Evolutionary conservation across 1,139 yeast species (phyloP).

Genomic region (Pichiaceae sp.): DNA sequence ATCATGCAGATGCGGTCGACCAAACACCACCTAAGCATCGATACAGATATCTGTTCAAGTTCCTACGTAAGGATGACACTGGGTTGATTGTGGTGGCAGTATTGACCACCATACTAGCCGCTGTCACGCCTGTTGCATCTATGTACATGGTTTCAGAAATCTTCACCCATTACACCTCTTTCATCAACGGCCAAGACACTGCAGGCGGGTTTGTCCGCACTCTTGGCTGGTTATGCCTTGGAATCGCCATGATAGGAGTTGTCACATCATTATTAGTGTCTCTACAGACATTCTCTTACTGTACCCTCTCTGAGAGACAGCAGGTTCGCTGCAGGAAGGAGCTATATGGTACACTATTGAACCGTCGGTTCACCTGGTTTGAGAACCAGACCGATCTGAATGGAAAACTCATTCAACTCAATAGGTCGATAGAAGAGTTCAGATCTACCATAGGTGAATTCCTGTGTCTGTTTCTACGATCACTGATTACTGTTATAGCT

Average conservation of each 20-base stretch:
- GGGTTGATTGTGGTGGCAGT: slow-evolving; percentile 10
- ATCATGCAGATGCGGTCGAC: no score
- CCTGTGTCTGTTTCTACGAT: slow-evolving; percentile 47
- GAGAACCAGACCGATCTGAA: slow-evolving; percentile 44
- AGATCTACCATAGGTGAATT: slow-evolving; percentile 65
- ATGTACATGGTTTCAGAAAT: slow-evolving; percentile 61
- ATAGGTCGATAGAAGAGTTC: slow-evolving; percentile 73
- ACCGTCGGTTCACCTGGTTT: slow-evolving; percentile 45
- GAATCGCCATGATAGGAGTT: slow-evolving; percentile 50
- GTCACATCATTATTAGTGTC: slow-evolving; percentile 44
- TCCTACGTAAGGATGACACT: slow-evolving; percentile 13
- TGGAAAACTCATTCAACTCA: slow-evolving; percentile 59
- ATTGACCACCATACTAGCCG: slow-evolving; percentile 10
- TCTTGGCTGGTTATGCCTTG: slow-evolving; percentile 40
- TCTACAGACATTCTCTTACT: slow-evolving; percentile 55
- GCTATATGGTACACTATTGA: slow-evolving; percentile 32
- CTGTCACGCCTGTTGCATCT: slow-evolving; percentile 46
- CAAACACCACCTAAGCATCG: no score
- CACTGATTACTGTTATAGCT: slow-evolving; percentile 43
- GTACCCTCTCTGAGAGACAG: slow-evolving; percentile 66
- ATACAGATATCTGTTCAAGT: no score
- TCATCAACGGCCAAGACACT: slow-evolving; percentile 25
- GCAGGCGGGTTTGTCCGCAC: slow-evolving; percentile 31
- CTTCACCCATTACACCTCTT: slow-evolving; percentile 41
- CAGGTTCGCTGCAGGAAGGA: slow-evolving; percentile 45